Conservation (phyloP, 306 rosid genomes). For the Pyrus betulifolia region DNA sequence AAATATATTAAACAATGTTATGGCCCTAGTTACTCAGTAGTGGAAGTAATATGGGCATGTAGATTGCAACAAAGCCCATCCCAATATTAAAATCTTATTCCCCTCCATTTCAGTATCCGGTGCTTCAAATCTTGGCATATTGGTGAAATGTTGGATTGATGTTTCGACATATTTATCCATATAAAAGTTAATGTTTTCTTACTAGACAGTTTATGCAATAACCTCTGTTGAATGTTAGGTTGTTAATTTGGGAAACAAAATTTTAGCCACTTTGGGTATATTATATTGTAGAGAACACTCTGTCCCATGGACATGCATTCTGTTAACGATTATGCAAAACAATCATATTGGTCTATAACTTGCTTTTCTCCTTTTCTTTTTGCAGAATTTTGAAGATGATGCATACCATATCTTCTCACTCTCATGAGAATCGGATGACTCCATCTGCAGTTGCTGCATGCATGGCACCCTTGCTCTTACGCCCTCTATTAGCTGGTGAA, state of each 20-base stretch:
- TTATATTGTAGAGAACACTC: not conserved
- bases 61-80: no score
- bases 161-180: no score
- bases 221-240: not conserved
- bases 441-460: constrained; percentile 99
- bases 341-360: not conserved
- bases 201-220: not conserved
- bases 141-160: no score
- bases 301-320: not conserved
- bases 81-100: no score
- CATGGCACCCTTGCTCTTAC: constrained; percentile 98
- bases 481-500: constrained; percentile 94
- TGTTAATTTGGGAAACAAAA: not conserved
- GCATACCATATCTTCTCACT: constrained; percentile 77
- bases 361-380: not conserved
- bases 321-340: not conserved
- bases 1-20: no score
- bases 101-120: no score
- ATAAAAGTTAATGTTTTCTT: no score
- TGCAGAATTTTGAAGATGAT: constrained; percentile 93
- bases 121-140: no score
- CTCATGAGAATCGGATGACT: constrained; percentile 87
- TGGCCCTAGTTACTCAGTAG: no score
- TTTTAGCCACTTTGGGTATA: not conserved
- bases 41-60: no score